Base-by-base conservation (phyloP, 805 yeast genomes). In the Schwanniomyces sp. region DNA sequence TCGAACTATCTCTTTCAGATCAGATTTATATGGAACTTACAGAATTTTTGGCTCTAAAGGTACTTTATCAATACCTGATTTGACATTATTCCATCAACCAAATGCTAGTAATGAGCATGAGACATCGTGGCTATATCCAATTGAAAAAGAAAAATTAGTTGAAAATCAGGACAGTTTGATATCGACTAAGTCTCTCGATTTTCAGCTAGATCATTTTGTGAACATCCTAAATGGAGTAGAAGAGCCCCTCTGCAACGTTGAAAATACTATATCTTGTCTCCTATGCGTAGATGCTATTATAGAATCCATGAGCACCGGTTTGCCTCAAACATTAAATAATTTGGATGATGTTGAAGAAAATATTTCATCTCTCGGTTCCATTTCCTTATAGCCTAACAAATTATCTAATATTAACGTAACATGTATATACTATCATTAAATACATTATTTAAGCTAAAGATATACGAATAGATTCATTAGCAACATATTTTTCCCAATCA, bases 11-110 rank as follows among this genome's bases (percentile, higher is more conserved):
- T 74, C 75, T 1, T 54, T 53, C 29, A 57, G 61, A 48, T 61
- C 61, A 11, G 59, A 52, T n/a, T 53, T 63, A 11, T 52, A 60
- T 37, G 74, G 75, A 3, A 54, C 68, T 44, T 69, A 70, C 48
- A 53, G 72, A 30, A 57, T 70, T 7, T 70, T 68, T 58, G 75
- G 75, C 1, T 57, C 69, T 14, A 57, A 62, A 16, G 74, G 74
- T 1, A 69, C 74, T 0, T 53, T 69, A 14, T 67, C 72, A 14
- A 55, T 69, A 4, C 75, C 75, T 3, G 75, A 69, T 46, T 51
- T 70, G 53, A 62, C 56, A 16, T 51, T 69, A 9, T 67, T 63
- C 51, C 66, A 67, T 47, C 70, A 67, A 47, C 44, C 47, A 14
- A 18, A 30, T 3, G 50, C 49, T 4, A 29, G 21, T 11, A 45